Evolutionary conservation across 805 yeast genomes (phyloP), one percentile per base, ranked within the genome.

Genomic region (Candida succiphila): DNA sequence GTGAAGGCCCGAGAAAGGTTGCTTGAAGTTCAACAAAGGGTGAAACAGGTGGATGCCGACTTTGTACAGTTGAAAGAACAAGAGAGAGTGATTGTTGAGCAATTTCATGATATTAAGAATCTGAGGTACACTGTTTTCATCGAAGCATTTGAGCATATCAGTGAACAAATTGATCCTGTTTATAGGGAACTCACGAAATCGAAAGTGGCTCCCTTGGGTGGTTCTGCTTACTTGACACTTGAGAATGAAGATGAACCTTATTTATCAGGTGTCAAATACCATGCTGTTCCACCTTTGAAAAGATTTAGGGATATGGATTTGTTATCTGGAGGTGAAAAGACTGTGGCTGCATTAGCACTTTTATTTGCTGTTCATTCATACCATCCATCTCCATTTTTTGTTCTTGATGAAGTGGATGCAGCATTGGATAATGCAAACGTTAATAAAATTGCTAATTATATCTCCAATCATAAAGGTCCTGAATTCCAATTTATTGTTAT

Each of bases 371-470:
- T 88, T 27, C 96, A 92, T 52, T 78, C 94, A 0, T 82, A 63
- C 57, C 89, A 79, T 33, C 96, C 96, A 3, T 80, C 96, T 1
- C 98, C 98, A 22, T 92, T 92, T 52, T 89, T 92, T 52, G 95
- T 92, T 0, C 62, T 92, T 28, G 98, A 92, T 54, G 98, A 92
- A 58, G 87, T 92, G n/a, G 98, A 92, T 60, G 97, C 98, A 0
- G 97, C 97, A 0, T 68, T 92, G 38, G 98, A 92, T 56, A 78
- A 83, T 38, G 75, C 85, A 17, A 92, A 92, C 49, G 96, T 92
- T 17, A 74, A 73, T 34, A 75, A 75, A 48, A 78, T 92, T 37
- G 96, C 96, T n/a, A 76, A 75, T 38, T 92, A 88, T 51, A 85
- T 92, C 39, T 69, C 69, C 32, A 72, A 69, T 39, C 77, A 81